Conservation (phyloP, 495 filamentous ascomycete genomes). For the Cryomyces minteri region DNA sequence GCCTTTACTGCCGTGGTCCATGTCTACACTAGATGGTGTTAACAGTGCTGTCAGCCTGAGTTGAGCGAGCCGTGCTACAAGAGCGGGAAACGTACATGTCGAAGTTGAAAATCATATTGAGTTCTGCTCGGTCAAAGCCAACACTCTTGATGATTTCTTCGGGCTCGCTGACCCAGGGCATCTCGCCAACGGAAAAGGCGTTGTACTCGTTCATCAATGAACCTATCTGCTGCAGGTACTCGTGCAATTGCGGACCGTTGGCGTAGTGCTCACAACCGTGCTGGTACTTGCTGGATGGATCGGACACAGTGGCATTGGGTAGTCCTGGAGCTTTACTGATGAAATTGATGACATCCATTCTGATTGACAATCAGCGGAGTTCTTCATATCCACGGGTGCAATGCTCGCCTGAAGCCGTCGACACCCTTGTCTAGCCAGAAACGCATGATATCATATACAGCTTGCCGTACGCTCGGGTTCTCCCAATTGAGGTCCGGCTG, state of each 20-base stretch:
- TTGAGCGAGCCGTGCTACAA: not conserved
- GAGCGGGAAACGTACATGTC: slow-evolving; percentile 12
- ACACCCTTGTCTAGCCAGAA: slow-evolving; percentile 20
- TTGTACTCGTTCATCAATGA: slow-evolving; percentile 3
- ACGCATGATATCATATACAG: slow-evolving; percentile 15
- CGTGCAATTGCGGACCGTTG: slow-evolving; percentile 19
- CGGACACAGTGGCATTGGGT: slow-evolving; percentile 14
- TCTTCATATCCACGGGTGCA: not conserved
- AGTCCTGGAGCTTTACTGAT: slow-evolving; percentile 13
- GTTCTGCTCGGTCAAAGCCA: slow-evolving; percentile 5
- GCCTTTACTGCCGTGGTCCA: not conserved
- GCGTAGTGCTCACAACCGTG: slow-evolving; percentile 6
- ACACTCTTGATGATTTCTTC: slow-evolving; percentile 10
- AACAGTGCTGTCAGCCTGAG: not conserved
- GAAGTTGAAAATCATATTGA: slow-evolving; percentile 22
- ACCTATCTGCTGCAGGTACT: slow-evolving; percentile 18
- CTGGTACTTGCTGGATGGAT: slow-evolving; percentile 7
- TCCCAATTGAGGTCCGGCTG: slow-evolving; percentile 25
- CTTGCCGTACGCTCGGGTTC: slow-evolving; percentile 7
- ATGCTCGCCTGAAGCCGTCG: slow-evolving; percentile 15
- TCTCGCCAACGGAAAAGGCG: slow-evolving; percentile 15
- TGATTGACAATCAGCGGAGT: not conserved
- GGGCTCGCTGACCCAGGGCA: slow-evolving; percentile 9
- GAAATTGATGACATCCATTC: slow-evolving; percentile 17
- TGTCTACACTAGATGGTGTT: not conserved